These are phyloP conservation scores for Nidula niveotomentosa DNA, from an alignment of 1,284 basidiomycete species.

Conservation along the genomic window DNA sequence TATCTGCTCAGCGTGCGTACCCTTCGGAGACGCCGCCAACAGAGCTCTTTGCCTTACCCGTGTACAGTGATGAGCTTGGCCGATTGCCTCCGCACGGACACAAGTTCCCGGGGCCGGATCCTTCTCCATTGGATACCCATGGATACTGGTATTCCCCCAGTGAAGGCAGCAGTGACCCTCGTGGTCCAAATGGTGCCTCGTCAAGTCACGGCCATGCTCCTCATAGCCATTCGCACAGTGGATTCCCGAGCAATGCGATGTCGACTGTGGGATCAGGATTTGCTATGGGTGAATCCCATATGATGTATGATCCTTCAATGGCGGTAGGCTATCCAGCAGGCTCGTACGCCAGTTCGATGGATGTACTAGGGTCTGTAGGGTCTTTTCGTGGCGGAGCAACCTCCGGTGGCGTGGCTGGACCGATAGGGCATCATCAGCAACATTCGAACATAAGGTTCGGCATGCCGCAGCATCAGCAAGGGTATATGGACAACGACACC, in stretches of 20 bases:
- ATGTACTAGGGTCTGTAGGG: conserved; percentile 1
- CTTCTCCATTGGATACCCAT: conserved; percentile 3
- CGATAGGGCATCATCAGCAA: too few relatives aligned
- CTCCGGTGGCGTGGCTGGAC: too few relatives aligned
- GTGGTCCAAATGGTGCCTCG: too few relatives aligned
- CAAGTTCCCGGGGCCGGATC: conserved; percentile 15
- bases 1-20: background rate
- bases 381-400: background rate
- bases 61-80: conserved; percentile 61
- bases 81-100: conserved; percentile 51
- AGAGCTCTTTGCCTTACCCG: conserved; percentile 39
- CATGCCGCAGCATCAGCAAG: conserved; percentile 6
- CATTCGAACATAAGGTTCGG: too few relatives aligned
- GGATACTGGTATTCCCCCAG: conserved; percentile 13
- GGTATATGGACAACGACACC: conserved; percentile 39
- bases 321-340: conserved; percentile 8
- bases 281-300: conserved; percentile 8
- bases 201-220: too few relatives aligned
- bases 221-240: too few relatives aligned
- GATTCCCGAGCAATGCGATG: too few relatives aligned
- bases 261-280: conserved; percentile 1
- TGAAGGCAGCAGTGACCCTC: too few relatives aligned
- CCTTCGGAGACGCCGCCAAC: conserved; percentile 2
- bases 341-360: conserved; percentile 1
- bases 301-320: conserved; percentile 15